Percentiles rank a stretch among this genome's conserved stretches.
These are phyloP conservation scores for Thalassia testudinum DNA, from an alignment of 116 monocot species.

Conservation along the genomic window DNA sequence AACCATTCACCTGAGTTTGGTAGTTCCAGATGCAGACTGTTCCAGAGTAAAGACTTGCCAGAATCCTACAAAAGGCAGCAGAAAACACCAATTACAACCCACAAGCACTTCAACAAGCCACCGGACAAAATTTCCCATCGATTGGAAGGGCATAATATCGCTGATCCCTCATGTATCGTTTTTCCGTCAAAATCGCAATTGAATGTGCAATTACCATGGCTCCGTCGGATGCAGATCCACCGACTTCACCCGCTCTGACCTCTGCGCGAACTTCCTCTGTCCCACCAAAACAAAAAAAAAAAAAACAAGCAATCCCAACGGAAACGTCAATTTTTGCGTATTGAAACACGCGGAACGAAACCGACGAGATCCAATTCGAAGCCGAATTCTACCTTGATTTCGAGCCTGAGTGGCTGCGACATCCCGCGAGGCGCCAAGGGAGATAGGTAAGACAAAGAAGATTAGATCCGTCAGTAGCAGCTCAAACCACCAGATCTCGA, in stretches of 20 bases:
- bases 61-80: constrained; percentile 40
- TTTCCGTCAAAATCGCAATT: too few species aligned
- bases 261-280: constrained; percentile 92
- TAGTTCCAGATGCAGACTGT: constrained; percentile 86
- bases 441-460: background rate
- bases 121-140: too few species aligned
- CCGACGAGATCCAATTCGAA: background rate
- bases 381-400: constrained; percentile 38
- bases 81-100: background rate
- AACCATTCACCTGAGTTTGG: constrained; percentile 38
- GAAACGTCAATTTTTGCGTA: background rate
- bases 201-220: constrained; percentile 59
- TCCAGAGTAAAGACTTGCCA: constrained; percentile 75
- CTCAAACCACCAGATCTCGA: background rate
- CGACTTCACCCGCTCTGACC: constrained; percentile 92
- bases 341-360: background rate
- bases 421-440: background rate
- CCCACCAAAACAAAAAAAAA: too few species aligned
- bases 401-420: constrained; percentile 44
- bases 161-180: too few species aligned
- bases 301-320: too few species aligned
- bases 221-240: constrained; percentile 96
- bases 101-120: background rate
- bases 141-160: too few species aligned
- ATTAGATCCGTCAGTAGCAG: background rate